Percentiles rank a stretch among this genome's conserved stretches.
These are phyloP conservation scores for Verticillium albo-atrum DNA, from an alignment of 2,329 filamentous ascomycete genomes.

Conservation along the genomic window DNA sequence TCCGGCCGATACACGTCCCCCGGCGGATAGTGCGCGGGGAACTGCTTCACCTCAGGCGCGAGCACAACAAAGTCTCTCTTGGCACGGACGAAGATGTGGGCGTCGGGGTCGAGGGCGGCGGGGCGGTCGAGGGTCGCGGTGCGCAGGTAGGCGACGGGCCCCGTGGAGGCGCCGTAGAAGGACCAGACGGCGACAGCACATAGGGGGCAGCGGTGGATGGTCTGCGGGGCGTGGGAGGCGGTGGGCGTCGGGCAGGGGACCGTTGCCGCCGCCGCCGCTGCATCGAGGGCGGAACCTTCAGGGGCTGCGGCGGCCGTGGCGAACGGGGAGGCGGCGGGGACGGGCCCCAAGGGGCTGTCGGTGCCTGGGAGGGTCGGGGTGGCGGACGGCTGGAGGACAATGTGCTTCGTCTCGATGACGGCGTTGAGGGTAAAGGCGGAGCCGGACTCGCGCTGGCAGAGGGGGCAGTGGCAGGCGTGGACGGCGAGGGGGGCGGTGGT, in stretches of 20 bases:
- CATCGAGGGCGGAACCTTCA: not conserved
- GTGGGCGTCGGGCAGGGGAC: constrained; percentile 28
- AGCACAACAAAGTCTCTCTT: constrained; percentile 33
- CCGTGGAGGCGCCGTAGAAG: constrained; percentile 29
- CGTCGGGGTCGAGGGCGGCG: constrained; percentile 33
- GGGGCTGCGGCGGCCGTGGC: not conserved
- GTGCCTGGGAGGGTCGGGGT: constrained; percentile 15
- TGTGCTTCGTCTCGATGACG: constrained; percentile 31
- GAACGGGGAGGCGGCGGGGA: not conserved
- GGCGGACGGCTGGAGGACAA: constrained; percentile 24
- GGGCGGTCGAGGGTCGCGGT: constrained; percentile 39
- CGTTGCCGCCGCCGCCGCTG: not conserved
- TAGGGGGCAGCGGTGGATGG: constrained; percentile 34
- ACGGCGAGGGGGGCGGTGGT: constrained; percentile 47
- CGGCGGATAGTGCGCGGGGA: constrained; percentile 29
- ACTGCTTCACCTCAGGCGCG: constrained; percentile 28
- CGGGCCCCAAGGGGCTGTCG: constrained; percentile 3
- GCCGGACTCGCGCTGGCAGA: constrained; percentile 41
- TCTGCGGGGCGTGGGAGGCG: constrained; percentile 33
- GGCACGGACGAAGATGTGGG: constrained; percentile 37
- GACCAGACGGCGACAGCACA: constrained; percentile 37
- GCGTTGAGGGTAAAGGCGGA: constrained; percentile 34
- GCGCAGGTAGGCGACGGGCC: constrained; percentile 30
- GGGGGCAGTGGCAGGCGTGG: constrained; percentile 43
- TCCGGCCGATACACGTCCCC: constrained; percentile 26